These are phyloP conservation scores for Scenedesmus sp. DNA, from an alignment of 163 green algal species.

Conservation along the genomic window DNA sequence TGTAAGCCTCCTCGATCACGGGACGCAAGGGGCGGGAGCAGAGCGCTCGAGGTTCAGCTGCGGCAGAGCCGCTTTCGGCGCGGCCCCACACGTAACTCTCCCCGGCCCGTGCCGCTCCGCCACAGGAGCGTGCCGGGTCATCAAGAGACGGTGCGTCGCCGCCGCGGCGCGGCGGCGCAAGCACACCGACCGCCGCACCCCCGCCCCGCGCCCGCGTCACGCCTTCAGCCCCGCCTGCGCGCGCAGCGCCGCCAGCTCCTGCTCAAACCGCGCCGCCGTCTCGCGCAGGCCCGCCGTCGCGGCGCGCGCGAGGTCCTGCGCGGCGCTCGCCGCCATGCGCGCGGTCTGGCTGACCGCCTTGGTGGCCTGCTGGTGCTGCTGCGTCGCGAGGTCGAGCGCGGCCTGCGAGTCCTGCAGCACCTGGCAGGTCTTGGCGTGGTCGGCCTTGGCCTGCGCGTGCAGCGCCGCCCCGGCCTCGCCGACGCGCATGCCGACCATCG, in stretches of 20 bases:
- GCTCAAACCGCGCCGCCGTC: neutral
- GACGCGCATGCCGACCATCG: neutral
- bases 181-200: neutral
- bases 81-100: too few species aligned
- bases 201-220: neutral
- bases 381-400: conserved; percentile 15
- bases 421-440: conserved; percentile 42
- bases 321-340: neutral
- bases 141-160: neutral
- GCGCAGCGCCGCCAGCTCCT: conserved; percentile 21
- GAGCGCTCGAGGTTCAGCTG: too few species aligned
- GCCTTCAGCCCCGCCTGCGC: conserved; percentile 19
- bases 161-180: neutral
- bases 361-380: conserved; percentile 17
- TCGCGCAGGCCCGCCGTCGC: neutral
- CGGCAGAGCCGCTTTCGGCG: too few species aligned
- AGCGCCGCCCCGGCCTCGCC: conserved; percentile 5
- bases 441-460: conserved; percentile 37
- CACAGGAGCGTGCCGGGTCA: neutral
- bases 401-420: conserved; percentile 35
- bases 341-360: conserved; percentile 17
- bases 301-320: neutral
- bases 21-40: too few species aligned
- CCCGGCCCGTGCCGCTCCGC: too few species aligned
- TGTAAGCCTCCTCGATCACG: too few species aligned